phyloP scores from a whole-genome alignment of 768 basidiomycete genomes.

The Udeniomyces megalosporus region DNA sequence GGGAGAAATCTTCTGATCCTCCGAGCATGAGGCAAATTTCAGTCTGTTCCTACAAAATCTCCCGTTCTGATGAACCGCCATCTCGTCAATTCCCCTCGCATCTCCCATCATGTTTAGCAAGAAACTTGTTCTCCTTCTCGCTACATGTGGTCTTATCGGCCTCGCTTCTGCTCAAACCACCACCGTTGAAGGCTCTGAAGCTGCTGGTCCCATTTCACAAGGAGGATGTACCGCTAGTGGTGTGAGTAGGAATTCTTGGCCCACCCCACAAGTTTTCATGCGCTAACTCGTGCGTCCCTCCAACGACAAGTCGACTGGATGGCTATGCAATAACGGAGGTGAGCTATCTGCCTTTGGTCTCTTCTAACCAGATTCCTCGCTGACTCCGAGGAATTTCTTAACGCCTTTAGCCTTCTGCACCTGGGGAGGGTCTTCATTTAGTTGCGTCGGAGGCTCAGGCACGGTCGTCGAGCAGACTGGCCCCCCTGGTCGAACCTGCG shows the following conservation, averaged over 20 bases:
- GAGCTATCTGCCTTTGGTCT: no score
- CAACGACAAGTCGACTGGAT: conserved; percentile 3
- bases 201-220: neutral
- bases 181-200: neutral
- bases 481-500: neutral
- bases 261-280: no score
- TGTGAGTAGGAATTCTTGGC: neutral
- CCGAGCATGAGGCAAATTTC: no score
- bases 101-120: no score
- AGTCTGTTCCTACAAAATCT: no score
- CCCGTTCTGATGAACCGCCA: no score
- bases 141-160: neutral
- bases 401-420: conserved; percentile 17
- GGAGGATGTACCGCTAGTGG: conserved; percentile 3
- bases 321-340: conserved; percentile 16
- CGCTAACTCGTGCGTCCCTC: neutral
- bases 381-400: no score
- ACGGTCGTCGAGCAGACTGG: neutral
- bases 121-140: no score
- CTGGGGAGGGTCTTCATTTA: conserved; percentile 7
- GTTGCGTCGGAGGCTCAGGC: conserved; percentile 9
- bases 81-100: no score
- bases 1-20: no score
- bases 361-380: no score
- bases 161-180: conserved; percentile 43